Conservation (phyloP, 768 basidiomycete genomes). For the Macrolepiota fuliginosa region DNA sequence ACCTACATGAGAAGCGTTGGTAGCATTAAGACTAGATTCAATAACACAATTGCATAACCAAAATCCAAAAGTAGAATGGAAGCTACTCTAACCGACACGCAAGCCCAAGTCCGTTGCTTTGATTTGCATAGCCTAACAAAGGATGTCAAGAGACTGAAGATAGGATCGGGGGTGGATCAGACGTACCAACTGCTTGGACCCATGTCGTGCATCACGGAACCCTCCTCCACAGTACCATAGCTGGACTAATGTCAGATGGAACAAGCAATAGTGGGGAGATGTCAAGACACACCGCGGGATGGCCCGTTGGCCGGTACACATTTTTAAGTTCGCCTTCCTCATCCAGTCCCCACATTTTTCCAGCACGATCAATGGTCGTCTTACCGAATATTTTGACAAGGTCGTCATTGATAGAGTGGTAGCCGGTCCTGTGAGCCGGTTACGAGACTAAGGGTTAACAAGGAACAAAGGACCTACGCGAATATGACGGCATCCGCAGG, state of each 20-base stretch:
- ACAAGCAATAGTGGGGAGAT: neutral
- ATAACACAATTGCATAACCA: neutral
- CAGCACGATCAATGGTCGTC: constrained; percentile 28
- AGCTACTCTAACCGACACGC: neutral
- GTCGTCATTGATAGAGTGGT: constrained; percentile 22
- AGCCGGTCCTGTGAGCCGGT: neutral
- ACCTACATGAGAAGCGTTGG: too few species aligned
- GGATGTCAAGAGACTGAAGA: neutral
- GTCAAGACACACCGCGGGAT: constrained; percentile 33
- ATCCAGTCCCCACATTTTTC: constrained; percentile 36
- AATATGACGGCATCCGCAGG: too few species aligned
- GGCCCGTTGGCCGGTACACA: constrained; percentile 37
- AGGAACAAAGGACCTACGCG: too few species aligned
- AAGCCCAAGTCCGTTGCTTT: constrained; percentile 1
- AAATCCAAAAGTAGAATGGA: neutral
- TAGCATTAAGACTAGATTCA: neutral
- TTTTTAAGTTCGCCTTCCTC: constrained; percentile 38
- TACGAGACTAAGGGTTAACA: neutral
- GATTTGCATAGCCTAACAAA: constrained; percentile 1
- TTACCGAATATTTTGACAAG: constrained; percentile 32
- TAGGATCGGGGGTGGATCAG: neutral
- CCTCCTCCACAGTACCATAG: constrained; percentile 41
- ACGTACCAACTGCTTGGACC: constrained; percentile 35
- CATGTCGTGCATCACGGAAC: constrained; percentile 28
- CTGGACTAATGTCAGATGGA: constrained; percentile 18